A percentile compares a stretch with the other conserved stretches of the same genome.
These are phyloP conservation scores for Medicago lupulina DNA, from an alignment of 306 rosid species.

Conservation along the genomic window DNA sequence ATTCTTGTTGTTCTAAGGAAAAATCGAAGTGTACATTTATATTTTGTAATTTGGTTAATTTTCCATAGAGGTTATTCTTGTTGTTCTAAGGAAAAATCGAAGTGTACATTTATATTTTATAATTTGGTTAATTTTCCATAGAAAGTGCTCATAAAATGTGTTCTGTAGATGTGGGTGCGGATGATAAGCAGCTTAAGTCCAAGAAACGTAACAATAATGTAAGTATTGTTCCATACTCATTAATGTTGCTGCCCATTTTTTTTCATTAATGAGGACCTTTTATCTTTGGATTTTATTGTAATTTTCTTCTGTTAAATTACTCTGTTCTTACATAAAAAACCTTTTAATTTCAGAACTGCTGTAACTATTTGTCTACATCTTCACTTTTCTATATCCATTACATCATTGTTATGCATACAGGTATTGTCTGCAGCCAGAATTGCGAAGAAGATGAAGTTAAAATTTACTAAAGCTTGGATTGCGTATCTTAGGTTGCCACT, in stretches of 20 bases:
- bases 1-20: neutral
- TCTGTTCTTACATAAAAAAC: neutral
- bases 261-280: constrained; percentile 15
- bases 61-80: constrained; percentile 30
- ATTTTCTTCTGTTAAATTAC: neutral
- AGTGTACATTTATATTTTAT: constrained; percentile 33
- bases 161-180: constrained; percentile 50
- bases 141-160: constrained; percentile 53
- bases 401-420: constrained; percentile 51
- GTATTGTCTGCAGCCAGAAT: constrained; percentile 60
- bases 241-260: constrained; percentile 16
- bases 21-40: constrained; percentile 15
- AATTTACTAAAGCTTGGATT: constrained; percentile 92
- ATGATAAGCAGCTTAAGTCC: constrained; percentile 56
- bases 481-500: constrained; percentile 80
- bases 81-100: neutral
- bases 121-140: constrained; percentile 41
- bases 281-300: neutral
- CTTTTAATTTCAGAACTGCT: constrained; percentile 3
- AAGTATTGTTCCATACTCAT: constrained; percentile 32
- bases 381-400: neutral
- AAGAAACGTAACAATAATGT: constrained; percentile 57
- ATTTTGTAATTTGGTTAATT: constrained; percentile 40
- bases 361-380: neutral
- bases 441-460: constrained; percentile 74